These are phyloP conservation scores for Solidago caesia DNA, from an alignment of 129 eudicot species.

Conservation along the genomic window DNA sequence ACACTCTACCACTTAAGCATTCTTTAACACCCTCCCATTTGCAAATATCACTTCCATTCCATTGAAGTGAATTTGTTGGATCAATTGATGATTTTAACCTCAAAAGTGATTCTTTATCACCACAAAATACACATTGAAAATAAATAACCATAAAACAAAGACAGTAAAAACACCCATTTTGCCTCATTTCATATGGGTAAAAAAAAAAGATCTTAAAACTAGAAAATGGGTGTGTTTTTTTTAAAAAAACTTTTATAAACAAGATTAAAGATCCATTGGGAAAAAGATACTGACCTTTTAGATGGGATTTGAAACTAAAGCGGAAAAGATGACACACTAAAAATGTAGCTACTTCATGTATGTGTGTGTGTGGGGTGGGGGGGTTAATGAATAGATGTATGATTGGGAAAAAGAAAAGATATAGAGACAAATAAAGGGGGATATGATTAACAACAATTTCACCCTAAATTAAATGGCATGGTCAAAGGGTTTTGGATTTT, in stretches of 20 bases:
- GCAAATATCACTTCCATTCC: slow-evolving; percentile 63
- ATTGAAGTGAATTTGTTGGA: slow-evolving; percentile 54
- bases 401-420: slow-evolving; percentile 23
- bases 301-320: slow-evolving; percentile 16
- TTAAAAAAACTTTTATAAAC: too few relatives aligned
- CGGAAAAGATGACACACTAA: neutral
- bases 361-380: slow-evolving; percentile 8
- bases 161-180: slow-evolving; percentile 16
- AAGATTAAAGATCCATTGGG: slow-evolving; percentile 24
- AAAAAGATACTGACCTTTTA: slow-evolving; percentile 30
- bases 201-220: slow-evolving; percentile 9
- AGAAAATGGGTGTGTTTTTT: slow-evolving; percentile 15
- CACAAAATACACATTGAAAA: slow-evolving; percentile 22
- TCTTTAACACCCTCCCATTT: slow-evolving; percentile 77
- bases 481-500: slow-evolving; percentile 29
- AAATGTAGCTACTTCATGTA: slow-evolving; percentile 17
- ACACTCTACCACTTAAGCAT: slow-evolving; percentile 69
- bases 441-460: slow-evolving; percentile 6
- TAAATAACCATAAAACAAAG: slow-evolving; percentile 1
- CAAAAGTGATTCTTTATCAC: slow-evolving; percentile 63
- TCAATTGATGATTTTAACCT: slow-evolving; percentile 54
- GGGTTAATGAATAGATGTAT: slow-evolving; percentile 34
- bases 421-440: slow-evolving; percentile 8
- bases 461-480: slow-evolving; percentile 17
- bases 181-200: slow-evolving; percentile 25